phyloP scores from a whole-genome alignment of 495 filamentous ascomycete genomes.

The Talaromyces thailandensis region DNA sequence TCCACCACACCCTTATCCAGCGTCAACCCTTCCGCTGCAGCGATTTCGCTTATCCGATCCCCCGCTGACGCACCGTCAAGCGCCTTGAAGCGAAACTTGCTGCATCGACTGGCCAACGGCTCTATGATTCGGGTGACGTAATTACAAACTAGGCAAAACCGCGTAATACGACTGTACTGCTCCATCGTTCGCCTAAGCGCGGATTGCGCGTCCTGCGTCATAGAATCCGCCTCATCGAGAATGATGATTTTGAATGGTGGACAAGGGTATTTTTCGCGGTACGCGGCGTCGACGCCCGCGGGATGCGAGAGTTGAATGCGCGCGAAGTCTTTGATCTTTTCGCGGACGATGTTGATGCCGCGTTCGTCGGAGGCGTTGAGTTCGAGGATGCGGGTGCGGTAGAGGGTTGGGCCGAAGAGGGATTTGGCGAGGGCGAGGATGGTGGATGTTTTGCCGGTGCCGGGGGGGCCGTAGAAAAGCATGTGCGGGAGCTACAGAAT shows the following conservation, averaged over 20 bases:
- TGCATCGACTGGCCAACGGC: slow-evolving; percentile 80
- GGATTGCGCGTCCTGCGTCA: slow-evolving; percentile 97
- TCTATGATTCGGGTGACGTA: slow-evolving; percentile 98
- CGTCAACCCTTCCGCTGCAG: slow-evolving; percentile 60
- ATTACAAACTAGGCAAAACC: slow-evolving; percentile 97
- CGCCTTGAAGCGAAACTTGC: slow-evolving; percentile 97
- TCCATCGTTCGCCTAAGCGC: slow-evolving; percentile 95
- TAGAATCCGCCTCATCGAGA: slow-evolving; percentile 93
- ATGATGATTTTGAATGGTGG: slow-evolving; percentile 98
- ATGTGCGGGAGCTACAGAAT: slow-evolving; percentile 77
- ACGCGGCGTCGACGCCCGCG: slow-evolving; percentile 50
- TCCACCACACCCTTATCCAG: slow-evolving; percentile 74
- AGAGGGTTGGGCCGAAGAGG: slow-evolving; percentile 91
- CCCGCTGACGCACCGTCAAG: slow-evolving; percentile 76
- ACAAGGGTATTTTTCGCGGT: slow-evolving; percentile 73
- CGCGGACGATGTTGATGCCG: slow-evolving; percentile 92
- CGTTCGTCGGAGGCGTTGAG: slow-evolving; percentile 99
- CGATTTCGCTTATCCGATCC: slow-evolving; percentile 70
- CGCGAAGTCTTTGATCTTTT: slow-evolving; percentile 97
- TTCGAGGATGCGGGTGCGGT: slow-evolving; percentile 90
- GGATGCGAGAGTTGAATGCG: slow-evolving; percentile 85
- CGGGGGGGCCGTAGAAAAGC: slow-evolving; percentile 98
- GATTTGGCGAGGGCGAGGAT: slow-evolving; percentile 95
- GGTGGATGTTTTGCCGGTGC: slow-evolving; percentile 97
- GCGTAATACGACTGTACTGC: slow-evolving; percentile 89